Conservation (phyloP, 225 moss, liverwort and hornwort genomes). For the Marchantia paleacea region DNA sequence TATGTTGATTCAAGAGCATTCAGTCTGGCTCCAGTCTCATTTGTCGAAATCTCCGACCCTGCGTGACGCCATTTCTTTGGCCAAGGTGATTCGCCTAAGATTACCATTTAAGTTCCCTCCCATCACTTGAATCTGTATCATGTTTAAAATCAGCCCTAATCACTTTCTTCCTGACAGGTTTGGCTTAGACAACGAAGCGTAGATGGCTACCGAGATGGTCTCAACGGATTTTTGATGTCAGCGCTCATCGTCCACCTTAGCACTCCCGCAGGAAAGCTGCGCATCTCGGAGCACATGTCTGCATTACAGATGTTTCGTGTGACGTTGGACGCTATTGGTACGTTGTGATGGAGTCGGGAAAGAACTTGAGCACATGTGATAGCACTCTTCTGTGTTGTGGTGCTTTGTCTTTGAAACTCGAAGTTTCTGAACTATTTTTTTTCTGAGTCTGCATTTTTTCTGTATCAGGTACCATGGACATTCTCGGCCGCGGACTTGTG, state of each 20-base stretch:
- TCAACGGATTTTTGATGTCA: conserved; percentile 63
- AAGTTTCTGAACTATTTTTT: background rate
- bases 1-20: conserved; percentile 54
- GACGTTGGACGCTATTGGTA: conserved; percentile 71
- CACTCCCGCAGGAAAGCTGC: conserved; percentile 64
- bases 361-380: background rate
- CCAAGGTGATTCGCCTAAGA: conserved; percentile 54
- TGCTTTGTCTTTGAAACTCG: background rate
- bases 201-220: conserved; percentile 44
- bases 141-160: background rate
- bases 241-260: conserved; percentile 60
- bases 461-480: conserved; percentile 27
- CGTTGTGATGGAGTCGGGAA: background rate
- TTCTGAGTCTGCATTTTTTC: background rate
- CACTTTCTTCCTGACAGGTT: conserved; percentile 42
- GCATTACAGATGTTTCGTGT: conserved; percentile 84
- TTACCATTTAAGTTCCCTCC: background rate
- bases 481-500: conserved; percentile 38
- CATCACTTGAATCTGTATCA: background rate
- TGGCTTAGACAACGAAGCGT: conserved; percentile 85
- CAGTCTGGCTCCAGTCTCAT: conserved; percentile 44
- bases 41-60: conserved; percentile 43
- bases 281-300: conserved; percentile 73
- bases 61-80: conserved; percentile 61
- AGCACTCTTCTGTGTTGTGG: background rate